These are phyloP conservation scores for Peterozyma toletana DNA, from an alignment of 805 yeast species.

Conservation along the genomic window DNA sequence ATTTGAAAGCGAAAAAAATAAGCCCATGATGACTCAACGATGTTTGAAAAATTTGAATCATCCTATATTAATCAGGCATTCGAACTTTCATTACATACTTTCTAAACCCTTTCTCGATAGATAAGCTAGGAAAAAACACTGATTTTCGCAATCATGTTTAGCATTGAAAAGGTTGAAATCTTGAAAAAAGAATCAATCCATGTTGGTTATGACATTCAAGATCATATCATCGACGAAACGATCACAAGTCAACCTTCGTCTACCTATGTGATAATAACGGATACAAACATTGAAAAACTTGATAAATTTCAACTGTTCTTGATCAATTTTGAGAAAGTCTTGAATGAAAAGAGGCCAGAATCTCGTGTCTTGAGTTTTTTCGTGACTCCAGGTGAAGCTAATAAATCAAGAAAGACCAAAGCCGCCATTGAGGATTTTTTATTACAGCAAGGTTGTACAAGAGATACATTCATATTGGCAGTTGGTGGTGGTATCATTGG, in stretches of 20 bases:
- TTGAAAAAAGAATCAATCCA: slow-evolving; percentile 81
- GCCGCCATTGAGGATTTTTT: slow-evolving; percentile 90
- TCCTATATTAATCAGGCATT: no score
- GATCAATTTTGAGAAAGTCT: slow-evolving; percentile 30
- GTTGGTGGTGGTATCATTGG: slow-evolving; percentile 99
- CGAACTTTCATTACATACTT: no score
- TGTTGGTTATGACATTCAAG: slow-evolving; percentile 78
- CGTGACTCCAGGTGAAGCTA: slow-evolving; percentile 90
- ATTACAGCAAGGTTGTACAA: slow-evolving; percentile 77
- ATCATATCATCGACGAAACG: slow-evolving; percentile 65
- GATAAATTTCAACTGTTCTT: slow-evolving; percentile 47
- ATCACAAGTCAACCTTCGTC: slow-evolving; percentile 64
- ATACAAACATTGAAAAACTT: slow-evolving; percentile 67
- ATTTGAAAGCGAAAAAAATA: no score
- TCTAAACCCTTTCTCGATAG: no score
- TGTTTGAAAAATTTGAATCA: no score
- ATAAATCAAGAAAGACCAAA: slow-evolving; percentile 82
- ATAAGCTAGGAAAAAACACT: no score
- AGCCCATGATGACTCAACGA: no score
- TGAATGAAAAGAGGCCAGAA: slow-evolving; percentile 32
- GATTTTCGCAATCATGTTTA: no score
- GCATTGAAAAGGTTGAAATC: slow-evolving; percentile 54
- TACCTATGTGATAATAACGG: slow-evolving; percentile 88
- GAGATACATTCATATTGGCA: slow-evolving; percentile 92
- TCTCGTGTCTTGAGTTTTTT: slow-evolving; percentile 67